A percentile compares a stretch with the other conserved stretches of the same genome.
Conservation (phyloP, 306 rosid genomes). For the Cotoneaster glaucophyllus region DNA sequence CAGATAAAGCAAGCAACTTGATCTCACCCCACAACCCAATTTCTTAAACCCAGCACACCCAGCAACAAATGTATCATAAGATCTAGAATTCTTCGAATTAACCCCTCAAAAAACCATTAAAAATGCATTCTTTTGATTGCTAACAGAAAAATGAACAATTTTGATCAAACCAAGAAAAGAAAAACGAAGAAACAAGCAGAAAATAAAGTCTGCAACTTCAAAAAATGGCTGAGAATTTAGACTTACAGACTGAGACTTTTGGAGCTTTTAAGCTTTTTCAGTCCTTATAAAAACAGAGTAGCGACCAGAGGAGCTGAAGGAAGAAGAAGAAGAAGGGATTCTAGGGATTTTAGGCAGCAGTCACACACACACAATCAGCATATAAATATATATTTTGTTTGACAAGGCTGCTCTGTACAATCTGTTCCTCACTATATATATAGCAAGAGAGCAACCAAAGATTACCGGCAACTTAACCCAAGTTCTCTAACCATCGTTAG, state of each 20-base stretch:
- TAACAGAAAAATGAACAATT: not conserved
- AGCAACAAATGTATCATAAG: not conserved
- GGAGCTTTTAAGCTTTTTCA: conserved; percentile 7
- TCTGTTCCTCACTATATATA: conserved; percentile 8
- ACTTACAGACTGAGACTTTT: conserved; percentile 32
- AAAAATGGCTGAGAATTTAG: not conserved
- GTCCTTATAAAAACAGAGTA: not conserved
- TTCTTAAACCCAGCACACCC: not conserved
- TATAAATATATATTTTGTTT: not conserved
- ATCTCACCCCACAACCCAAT: conserved; percentile 9
- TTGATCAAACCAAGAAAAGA: conserved; percentile 13
- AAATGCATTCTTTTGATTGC: not conserved
- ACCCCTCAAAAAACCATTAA: not conserved
- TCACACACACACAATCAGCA: not conserved
- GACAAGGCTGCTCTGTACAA: conserved; percentile 15
- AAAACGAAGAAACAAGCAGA: conserved; percentile 14
- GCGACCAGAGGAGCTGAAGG: not conserved
- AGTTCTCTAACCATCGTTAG: conserved; percentile 52
- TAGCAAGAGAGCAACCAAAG: not conserved
- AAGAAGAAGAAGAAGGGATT: not conserved
- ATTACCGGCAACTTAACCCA: conserved; percentile 22
- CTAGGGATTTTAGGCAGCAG: conserved; percentile 3
- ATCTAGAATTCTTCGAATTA: conserved; percentile 26
- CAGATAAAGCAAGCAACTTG: not conserved
- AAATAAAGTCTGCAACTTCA: conserved; percentile 3